Evolutionary conservation across 1,139 yeast genomes (phyloP).

Genomic region (Sporopachydermia cereana): DNA sequence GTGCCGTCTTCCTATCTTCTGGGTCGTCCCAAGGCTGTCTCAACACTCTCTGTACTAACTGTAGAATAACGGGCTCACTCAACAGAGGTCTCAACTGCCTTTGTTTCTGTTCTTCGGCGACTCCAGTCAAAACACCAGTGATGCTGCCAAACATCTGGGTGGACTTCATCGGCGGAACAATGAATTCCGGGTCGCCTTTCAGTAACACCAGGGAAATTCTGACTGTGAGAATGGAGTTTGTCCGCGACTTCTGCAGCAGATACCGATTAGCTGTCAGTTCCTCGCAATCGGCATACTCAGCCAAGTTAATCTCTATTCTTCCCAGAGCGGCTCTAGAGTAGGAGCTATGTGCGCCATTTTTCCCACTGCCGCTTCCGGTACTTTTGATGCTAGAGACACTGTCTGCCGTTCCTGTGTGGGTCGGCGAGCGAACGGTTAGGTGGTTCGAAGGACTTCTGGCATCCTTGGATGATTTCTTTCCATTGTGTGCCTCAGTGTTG

Average conservation of each 20-base stretch:
- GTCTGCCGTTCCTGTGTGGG: not conserved
- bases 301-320: slow-evolving; percentile 47
- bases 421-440: not conserved
- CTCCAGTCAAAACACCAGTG: slow-evolving; percentile 6
- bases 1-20: slow-evolving; percentile 63
- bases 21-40: slow-evolving; percentile 72
- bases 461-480: slow-evolving; percentile 19
- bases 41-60: slow-evolving; percentile 48
- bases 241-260: slow-evolving; percentile 63
- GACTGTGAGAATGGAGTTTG: slow-evolving; percentile 61
- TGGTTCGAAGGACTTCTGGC: not conserved
- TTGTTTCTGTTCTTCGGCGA: not conserved
- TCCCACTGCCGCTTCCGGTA: not conserved
- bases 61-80: slow-evolving; percentile 6
- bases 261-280: slow-evolving; percentile 48
- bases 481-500: slow-evolving; percentile 17
- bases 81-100: slow-evolving; percentile 1
- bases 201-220: slow-evolving; percentile 34
- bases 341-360: not conserved
- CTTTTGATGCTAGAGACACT: not conserved
- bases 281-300: slow-evolving; percentile 55
- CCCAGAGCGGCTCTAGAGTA: slow-evolving; percentile 45
- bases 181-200: slow-evolving; percentile 30
- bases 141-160: slow-evolving; percentile 11
- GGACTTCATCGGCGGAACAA: slow-evolving; percentile 16